Evolutionary conservation across 805 yeast species (phyloP).

Genomic region (Lachancea cidri): DNA sequence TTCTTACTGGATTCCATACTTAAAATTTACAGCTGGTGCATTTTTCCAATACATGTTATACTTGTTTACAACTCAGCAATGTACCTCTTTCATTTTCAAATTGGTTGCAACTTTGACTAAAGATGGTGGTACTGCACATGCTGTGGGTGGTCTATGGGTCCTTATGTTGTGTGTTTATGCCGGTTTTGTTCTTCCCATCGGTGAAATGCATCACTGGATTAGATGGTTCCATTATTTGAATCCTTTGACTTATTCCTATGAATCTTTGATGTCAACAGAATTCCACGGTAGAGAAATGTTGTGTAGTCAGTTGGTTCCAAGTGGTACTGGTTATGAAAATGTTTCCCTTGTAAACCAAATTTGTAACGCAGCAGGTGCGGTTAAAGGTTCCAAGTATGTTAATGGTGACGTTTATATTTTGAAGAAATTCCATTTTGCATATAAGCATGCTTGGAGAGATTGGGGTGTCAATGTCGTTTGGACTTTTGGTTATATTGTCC

Average conservation of each 20-base stretch:
- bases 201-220: constrained; percentile 56
- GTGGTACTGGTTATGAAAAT: constrained; percentile 49
- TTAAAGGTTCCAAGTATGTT: constrained; percentile 40
- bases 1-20: constrained; percentile 49
- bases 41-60: constrained; percentile 48
- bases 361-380: constrained; percentile 52
- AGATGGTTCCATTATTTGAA: constrained; percentile 50
- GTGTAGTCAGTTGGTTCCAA: constrained; percentile 48
- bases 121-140: constrained; percentile 52
- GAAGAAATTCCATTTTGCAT: constrained; percentile 36
- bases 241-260: constrained; percentile 47
- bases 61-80: constrained; percentile 42
- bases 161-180: constrained; percentile 55
- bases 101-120: constrained; percentile 48
- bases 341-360: constrained; percentile 38
- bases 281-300: constrained; percentile 48
- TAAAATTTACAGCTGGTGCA: constrained; percentile 49
- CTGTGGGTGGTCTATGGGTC: constrained; percentile 49
- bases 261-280: constrained; percentile 52
- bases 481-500: constrained; percentile 36
- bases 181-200: constrained; percentile 44
- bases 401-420: constrained; percentile 47
- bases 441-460: constrained; percentile 54
- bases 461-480: constrained; percentile 52
- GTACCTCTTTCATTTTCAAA: constrained; percentile 50